A percentile compares a stretch with the other conserved stretches of the same genome.
Conservation (phyloP, 1,139 yeast genomes). For the Scheffersomyces illinoinensis region DNA sequence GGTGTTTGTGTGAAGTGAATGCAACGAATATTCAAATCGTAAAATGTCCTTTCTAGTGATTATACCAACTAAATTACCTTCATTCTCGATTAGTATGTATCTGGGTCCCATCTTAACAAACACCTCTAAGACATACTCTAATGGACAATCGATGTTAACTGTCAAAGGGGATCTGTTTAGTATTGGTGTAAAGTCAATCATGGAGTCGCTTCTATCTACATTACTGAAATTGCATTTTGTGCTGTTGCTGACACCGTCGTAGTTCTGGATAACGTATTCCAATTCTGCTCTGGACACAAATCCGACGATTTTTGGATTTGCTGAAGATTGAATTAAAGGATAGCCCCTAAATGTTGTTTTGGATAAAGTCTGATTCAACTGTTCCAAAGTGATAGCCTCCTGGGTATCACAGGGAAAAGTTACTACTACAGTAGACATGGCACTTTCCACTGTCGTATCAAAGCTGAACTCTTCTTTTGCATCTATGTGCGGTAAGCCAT, state of each 20-base stretch:
- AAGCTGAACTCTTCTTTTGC: slow-evolving; percentile 66
- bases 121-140: slow-evolving; percentile 65
- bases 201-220: slow-evolving; percentile 9
- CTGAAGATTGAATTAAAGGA: slow-evolving; percentile 49
- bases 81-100: slow-evolving; percentile 60
- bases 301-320: slow-evolving; percentile 36
- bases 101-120: slow-evolving; percentile 84
- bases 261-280: slow-evolving; percentile 20
- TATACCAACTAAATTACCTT: slow-evolving; percentile 57
- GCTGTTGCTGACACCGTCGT: slow-evolving; percentile 15
- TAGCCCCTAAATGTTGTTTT: slow-evolving; percentile 51
- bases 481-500: slow-evolving; percentile 86
- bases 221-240: slow-evolving; percentile 21
- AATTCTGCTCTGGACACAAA: slow-evolving; percentile 38
- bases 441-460: slow-evolving; percentile 53
- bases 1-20: slow-evolving; percentile 19
- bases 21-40: slow-evolving; percentile 48
- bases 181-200: slow-evolving; percentile 37
- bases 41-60: slow-evolving; percentile 69
- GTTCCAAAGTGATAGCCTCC: slow-evolving; percentile 31
- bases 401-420: slow-evolving; percentile 44
- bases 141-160: slow-evolving; percentile 52
- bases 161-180: slow-evolving; percentile 67
- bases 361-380: slow-evolving; percentile 36
- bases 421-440: slow-evolving; percentile 62